A percentile compares a stretch with the other conserved stretches of the same genome.
Evolutionary conservation across 208 protist genomes (phyloP).

Genomic region (Strigomonas galati): DNA sequence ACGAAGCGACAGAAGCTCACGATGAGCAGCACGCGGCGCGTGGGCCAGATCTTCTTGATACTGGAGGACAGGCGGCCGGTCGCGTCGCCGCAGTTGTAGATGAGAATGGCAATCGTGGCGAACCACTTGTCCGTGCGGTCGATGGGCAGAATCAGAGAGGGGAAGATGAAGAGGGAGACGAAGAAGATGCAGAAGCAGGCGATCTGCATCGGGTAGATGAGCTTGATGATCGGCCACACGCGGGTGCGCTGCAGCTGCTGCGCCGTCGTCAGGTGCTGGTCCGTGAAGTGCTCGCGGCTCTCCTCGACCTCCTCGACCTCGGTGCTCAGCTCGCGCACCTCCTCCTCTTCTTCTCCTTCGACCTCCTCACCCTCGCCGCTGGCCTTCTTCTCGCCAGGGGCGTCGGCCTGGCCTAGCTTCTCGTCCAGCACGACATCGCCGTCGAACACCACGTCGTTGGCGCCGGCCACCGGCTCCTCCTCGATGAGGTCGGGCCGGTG

Average conservation of each 20-base stretch:
- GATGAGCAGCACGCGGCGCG: constrained; percentile 44
- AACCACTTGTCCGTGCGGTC: constrained; percentile 54
- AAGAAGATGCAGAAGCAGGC: constrained; percentile 62
- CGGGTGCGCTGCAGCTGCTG: constrained; percentile 58
- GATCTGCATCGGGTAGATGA: constrained; percentile 69
- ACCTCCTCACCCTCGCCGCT: constrained; percentile 18
- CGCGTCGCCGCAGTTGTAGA: constrained; percentile 82
- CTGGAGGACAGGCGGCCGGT: constrained; percentile 53
- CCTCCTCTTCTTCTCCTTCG: no score
- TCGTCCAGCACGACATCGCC: constrained; percentile 7
- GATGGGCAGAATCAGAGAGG: constrained; percentile 59
- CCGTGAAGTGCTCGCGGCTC: background rate
- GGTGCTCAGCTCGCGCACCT: constrained; percentile 26
- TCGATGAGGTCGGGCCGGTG: constrained; percentile 3
- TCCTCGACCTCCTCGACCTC: constrained; percentile 9
- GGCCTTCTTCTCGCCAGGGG: constrained; percentile 17
- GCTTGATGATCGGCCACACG: constrained; percentile 37
- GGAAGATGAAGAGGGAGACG: constrained; percentile 61
- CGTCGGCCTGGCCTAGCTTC: background rate
- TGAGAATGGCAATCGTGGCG: constrained; percentile 68
- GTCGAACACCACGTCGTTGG: background rate
- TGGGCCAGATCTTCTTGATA: constrained; percentile 47
- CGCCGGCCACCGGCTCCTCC: constrained; percentile 1
- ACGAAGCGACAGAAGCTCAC: constrained; percentile 36
- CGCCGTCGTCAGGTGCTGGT: constrained; percentile 44